These are phyloP conservation scores for Cubamyces sp. DNA, from an alignment of 768 basidiomycete species.

Conservation along the genomic window DNA sequence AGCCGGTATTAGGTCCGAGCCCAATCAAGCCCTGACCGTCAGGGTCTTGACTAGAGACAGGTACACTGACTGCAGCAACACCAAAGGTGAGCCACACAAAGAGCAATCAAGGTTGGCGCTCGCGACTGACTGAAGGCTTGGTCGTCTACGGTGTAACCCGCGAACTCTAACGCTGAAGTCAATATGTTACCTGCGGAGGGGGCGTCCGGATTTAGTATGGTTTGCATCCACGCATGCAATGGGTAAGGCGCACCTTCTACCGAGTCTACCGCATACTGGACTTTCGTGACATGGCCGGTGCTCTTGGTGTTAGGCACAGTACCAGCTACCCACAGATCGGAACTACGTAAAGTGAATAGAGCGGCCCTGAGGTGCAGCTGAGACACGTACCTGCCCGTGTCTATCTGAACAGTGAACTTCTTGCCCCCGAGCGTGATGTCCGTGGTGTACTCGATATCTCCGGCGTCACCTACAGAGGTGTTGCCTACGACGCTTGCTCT, in stretches of 20 bases:
- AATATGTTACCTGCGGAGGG: constrained; percentile 46
- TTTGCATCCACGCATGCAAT: neutral
- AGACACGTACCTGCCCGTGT: constrained; percentile 48
- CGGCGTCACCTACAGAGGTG: constrained; percentile 33
- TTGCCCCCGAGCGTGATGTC: constrained; percentile 45
- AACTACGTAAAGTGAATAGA: constrained; percentile 41
- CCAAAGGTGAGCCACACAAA: neutral
- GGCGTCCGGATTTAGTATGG: neutral
- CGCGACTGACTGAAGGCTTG: constrained; percentile 50
- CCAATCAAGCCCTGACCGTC: constrained; percentile 51
- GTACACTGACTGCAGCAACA: constrained; percentile 44
- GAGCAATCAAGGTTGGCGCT: neutral
- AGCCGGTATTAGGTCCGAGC: constrained; percentile 66
- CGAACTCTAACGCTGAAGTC: constrained; percentile 47
- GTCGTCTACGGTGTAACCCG: constrained; percentile 46
- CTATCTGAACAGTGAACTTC: constrained; percentile 42
- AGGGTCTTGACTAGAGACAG: constrained; percentile 35
- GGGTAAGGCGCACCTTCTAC: constrained; percentile 47
- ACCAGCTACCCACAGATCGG: constrained; percentile 65
- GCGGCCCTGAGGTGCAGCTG: neutral
- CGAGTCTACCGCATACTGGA: constrained; percentile 58
- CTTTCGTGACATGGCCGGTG: constrained; percentile 43
- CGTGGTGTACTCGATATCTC: constrained; percentile 41
- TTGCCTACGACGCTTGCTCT: constrained; percentile 37
- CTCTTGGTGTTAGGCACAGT: constrained; percentile 43